Evolutionary conservation across 805 yeast genomes (phyloP).

Genomic region (Pichia phayaonensis): DNA sequence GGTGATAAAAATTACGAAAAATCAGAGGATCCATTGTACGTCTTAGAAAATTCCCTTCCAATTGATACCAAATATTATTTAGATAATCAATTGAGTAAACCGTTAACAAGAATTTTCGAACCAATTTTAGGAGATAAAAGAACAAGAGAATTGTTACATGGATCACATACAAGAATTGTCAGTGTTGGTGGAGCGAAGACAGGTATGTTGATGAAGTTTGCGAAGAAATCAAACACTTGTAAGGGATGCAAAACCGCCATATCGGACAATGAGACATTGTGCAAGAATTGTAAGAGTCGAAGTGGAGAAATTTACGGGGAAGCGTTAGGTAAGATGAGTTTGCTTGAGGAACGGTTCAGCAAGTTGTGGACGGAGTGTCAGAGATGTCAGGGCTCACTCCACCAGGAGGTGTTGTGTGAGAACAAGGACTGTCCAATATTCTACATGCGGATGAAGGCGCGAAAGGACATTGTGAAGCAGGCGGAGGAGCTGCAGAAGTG

Average conservation of each 20-base stretch:
- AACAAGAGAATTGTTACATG: constrained; percentile 73
- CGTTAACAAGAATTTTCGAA: constrained; percentile 85
- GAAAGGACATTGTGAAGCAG: constrained; percentile 58
- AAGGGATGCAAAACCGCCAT: constrained; percentile 83
- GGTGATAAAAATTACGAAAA: constrained; percentile 88
- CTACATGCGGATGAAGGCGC: constrained; percentile 88
- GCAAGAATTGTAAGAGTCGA: constrained; percentile 65
- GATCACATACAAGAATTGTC: constrained; percentile 77
- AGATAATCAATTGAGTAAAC: constrained; percentile 88
- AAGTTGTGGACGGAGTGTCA: constrained; percentile 98
- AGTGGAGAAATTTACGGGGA: constrained; percentile 78
- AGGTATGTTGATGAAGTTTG: constrained; percentile 79
- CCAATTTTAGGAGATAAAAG: constrained; percentile 86
- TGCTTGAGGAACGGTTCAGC: constrained; percentile 73
- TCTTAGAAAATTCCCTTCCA: constrained; percentile 83
- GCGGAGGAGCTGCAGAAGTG: constrained; percentile 55
- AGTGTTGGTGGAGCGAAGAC: constrained; percentile 65
- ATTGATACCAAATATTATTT: constrained; percentile 91
- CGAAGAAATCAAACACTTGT: constrained; percentile 82
- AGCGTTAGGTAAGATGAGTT: constrained; percentile 72
- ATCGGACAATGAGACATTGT: constrained; percentile 43
- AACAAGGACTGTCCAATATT: constrained; percentile 96
- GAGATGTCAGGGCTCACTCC: constrained; percentile 91
- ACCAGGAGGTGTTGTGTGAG: constrained; percentile 91
- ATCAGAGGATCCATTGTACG: constrained; percentile 94